phyloP scores from a whole-genome alignment of 2,329 filamentous ascomycete genomes.

The Colletotrichum echinochloae region DNA sequence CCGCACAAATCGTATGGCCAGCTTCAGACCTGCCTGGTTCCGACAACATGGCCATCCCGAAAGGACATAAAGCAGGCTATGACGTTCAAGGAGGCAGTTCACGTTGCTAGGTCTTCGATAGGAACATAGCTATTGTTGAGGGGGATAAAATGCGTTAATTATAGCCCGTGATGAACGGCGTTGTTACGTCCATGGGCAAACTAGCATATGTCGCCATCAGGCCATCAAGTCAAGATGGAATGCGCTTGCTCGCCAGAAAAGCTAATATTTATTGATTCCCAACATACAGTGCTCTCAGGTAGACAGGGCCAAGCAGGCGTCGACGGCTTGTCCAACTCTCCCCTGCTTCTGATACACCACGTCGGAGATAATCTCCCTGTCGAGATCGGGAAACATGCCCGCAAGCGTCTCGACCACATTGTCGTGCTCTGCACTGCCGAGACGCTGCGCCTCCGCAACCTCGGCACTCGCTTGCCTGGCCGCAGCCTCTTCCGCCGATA shows the following conservation, averaged over 20 bases:
- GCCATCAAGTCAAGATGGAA: no score
- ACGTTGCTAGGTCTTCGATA: no score
- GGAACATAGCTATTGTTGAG: no score
- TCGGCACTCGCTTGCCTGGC: conserved; percentile 92
- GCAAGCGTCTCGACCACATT: conserved; percentile 94
- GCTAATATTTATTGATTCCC: conserved; percentile 4
- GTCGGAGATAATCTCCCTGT: conserved; percentile 94
- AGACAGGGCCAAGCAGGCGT: conserved; percentile 82
- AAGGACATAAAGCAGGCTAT: no score
- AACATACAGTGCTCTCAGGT: conserved; percentile 45
- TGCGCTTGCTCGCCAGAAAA: background rate
- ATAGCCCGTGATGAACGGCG: no score
- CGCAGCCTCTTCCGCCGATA: conserved; percentile 87
- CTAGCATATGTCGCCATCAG: no score
- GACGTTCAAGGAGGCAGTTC: no score
- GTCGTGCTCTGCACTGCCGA: conserved; percentile 86
- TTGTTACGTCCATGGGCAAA: no score
- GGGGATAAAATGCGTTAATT: no score
- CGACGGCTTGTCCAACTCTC: conserved; percentile 86
- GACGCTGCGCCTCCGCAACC: conserved; percentile 84
- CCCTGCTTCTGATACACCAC: conserved; percentile 97
- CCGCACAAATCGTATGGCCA: no score
- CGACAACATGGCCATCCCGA: no score
- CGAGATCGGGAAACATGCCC: conserved; percentile 96
- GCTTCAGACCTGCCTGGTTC: no score